phyloP scores from a whole-genome alignment of 345 rosid genomes.

The Balakata baccata region DNA sequence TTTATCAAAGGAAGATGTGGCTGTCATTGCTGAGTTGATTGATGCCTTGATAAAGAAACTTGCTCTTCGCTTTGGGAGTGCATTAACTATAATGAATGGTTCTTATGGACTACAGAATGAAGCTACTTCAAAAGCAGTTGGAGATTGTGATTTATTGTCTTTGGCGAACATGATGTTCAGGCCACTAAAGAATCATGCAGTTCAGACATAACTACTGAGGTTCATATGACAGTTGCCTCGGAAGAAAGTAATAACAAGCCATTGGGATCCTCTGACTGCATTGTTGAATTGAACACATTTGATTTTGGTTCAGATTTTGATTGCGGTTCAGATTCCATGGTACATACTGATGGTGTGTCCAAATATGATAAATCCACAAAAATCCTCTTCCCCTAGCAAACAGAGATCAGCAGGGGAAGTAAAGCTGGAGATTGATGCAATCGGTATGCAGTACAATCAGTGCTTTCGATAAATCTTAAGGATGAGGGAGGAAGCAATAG shows the following conservation, averaged over 20 bases:
- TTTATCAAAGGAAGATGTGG: constrained; percentile 55
- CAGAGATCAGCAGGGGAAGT: constrained; percentile 42
- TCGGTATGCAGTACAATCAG: constrained; percentile 50
- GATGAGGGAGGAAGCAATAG: constrained; percentile 66
- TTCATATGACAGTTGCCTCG: constrained; percentile 28
- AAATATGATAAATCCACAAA: constrained; percentile 25
- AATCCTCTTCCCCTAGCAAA: constrained; percentile 36
- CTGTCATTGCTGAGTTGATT: constrained; percentile 69
- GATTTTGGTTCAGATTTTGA: constrained; percentile 12
- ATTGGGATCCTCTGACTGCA: constrained; percentile 26
- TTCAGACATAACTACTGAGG: constrained; percentile 56
- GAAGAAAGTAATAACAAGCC: constrained; percentile 24
- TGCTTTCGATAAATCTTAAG: constrained; percentile 56
- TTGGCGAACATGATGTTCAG: constrained; percentile 19
- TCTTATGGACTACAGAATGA: constrained; percentile 11
- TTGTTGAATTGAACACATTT: constrained; percentile 17
- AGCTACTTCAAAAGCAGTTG: constrained; percentile 24
- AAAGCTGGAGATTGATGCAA: constrained; percentile 51
- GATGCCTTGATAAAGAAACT: constrained; percentile 57
- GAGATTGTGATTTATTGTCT: constrained; percentile 15
- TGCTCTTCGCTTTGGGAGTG: constrained; percentile 35
- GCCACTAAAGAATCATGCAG: constrained; percentile 34
- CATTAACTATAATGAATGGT: constrained; percentile 35
- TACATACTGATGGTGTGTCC: constrained; percentile 19
- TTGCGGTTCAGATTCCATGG: not conserved